Evolutionary conservation across 345 rosid species (phyloP).

Genomic region (Populus tremula): DNA sequence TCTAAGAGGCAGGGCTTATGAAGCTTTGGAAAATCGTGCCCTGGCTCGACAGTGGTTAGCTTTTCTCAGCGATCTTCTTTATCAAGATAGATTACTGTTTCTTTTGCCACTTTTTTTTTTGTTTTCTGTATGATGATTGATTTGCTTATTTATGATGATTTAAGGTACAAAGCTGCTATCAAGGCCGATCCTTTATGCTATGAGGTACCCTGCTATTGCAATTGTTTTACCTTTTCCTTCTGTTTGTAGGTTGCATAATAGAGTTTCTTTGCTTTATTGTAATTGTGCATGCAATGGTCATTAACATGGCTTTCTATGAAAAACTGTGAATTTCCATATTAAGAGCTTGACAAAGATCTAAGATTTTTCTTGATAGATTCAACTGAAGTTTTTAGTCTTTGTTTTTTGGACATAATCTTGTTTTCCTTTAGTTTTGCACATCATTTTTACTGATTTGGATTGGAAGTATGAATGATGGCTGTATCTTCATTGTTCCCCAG

Average conservation of each 20-base stretch:
- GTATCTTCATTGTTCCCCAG: constrained; percentile 40
- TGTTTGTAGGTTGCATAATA: not conserved
- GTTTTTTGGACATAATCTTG: not conserved
- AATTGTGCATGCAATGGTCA: not conserved
- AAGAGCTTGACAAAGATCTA: not conserved
- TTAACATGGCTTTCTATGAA: not conserved
- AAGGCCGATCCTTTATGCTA: constrained; percentile 96
- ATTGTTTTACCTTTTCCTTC: not conserved
- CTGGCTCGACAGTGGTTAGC: constrained; percentile 87
- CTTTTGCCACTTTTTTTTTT: not conserved
- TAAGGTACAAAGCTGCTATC: constrained; percentile 94
- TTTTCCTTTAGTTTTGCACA: not conserved
- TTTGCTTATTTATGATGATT: constrained; percentile 23
- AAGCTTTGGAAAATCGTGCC: constrained; percentile 85
- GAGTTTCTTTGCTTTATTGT: constrained; percentile 5
- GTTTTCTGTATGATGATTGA: not conserved
- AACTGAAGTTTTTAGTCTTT: not conserved
- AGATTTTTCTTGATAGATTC: not conserved
- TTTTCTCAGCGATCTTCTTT: constrained; percentile 8
- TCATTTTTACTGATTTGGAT: not conserved
- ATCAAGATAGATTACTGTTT: not conserved
- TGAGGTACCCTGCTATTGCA: constrained; percentile 54
- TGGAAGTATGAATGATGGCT: not conserved
- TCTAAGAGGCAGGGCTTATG: constrained; percentile 85
- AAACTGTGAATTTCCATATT: not conserved